A percentile compares a stretch with the other conserved stretches of the same genome.
Evolutionary conservation across 208 protist species (phyloP).

Genomic region (Kentomonas sorsogonicus): DNA sequence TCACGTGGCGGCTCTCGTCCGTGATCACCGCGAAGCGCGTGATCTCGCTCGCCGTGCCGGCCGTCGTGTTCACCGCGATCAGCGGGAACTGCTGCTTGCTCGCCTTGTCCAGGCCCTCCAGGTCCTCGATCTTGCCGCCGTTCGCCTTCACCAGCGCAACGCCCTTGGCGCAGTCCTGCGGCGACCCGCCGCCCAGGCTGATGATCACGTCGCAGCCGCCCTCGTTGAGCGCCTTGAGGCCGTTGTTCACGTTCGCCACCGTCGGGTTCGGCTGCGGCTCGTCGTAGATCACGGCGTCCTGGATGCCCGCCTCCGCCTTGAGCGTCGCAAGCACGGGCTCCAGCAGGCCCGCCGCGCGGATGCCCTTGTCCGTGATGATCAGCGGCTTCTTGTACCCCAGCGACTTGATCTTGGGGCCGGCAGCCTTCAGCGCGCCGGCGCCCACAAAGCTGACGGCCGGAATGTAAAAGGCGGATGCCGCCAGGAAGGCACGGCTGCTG

Average conservation of each 20-base stretch:
- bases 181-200: slow-evolving; percentile 79
- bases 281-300: slow-evolving; percentile 40
- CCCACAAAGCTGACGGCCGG: slow-evolving; percentile 54
- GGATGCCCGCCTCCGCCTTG: slow-evolving; percentile 51
- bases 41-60: slow-evolving; percentile 87
- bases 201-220: slow-evolving; percentile 61
- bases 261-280: slow-evolving; percentile 67
- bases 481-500: too few species aligned
- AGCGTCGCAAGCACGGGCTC: slow-evolving; percentile 37
- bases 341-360: slow-evolving; percentile 44
- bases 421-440: slow-evolving; percentile 44
- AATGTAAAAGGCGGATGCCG: slow-evolving; percentile 55
- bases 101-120: slow-evolving; percentile 50
- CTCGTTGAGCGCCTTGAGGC: slow-evolving; percentile 41
- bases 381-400: slow-evolving; percentile 60
- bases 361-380: slow-evolving; percentile 65
- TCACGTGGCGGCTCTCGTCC: slow-evolving; percentile 50
- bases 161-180: slow-evolving; percentile 85
- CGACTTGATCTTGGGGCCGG: slow-evolving; percentile 48
- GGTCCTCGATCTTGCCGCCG: slow-evolving; percentile 51
- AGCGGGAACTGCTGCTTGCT: slow-evolving; percentile 41
- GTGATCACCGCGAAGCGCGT: slow-evolving; percentile 89
- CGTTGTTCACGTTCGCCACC: slow-evolving; percentile 42
- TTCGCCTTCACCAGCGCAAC: slow-evolving; percentile 75
- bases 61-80: slow-evolving; percentile 83